Evolutionary conservation across 2,329 filamentous ascomycete genomes (phyloP), one percentile per base, ranked within the genome.

Genomic region (Neonectria faginata): DNA sequence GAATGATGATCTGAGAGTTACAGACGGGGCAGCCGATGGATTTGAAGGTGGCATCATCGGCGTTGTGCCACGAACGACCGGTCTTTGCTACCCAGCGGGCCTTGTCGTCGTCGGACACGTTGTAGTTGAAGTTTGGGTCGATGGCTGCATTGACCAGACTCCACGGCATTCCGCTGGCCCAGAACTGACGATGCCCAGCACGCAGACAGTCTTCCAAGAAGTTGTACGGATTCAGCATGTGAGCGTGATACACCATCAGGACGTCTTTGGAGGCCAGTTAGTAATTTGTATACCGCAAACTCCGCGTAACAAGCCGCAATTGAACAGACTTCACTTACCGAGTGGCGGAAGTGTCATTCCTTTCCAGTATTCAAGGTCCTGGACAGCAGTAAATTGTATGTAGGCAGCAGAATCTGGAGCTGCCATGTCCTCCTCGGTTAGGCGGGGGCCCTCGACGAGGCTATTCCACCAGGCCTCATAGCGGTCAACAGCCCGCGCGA

Each of bases 201-300:
- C 64, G 57, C 1, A 74, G 14, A 18, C 70, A 74, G 22, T 74
- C 72, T 54, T 74, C 71, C 3, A 72, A 36, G 4, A 10, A 84
- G 74, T 70, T 87, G 81, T 88, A 80, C 0, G 91, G 91, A 64
- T 92, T 92, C 2, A 93, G 82, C 83, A 91, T 87, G 67, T 91
- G 90, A 0, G 89, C 79, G 76, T 93, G 91, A 88, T 89, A 92
- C 0, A 92, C 88, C 88, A 93, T 89, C 12, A 93, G 75, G 0
- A 92, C 85, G 76, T 93, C 91, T 82, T 75, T 39, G 8, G 3
- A 0, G 1, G 3, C 5, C 2, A 5, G 31, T 69, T 22, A 69
- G 69, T 6, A 10, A 4, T n/a, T 18, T 36, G 33, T 25, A 14
- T 14, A 14, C 14, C 33, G 10, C 12, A 36, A 6, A 7, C 12